Conservation (phyloP, 352 stramenopile species). For the Phytophthora meadii region DNA sequence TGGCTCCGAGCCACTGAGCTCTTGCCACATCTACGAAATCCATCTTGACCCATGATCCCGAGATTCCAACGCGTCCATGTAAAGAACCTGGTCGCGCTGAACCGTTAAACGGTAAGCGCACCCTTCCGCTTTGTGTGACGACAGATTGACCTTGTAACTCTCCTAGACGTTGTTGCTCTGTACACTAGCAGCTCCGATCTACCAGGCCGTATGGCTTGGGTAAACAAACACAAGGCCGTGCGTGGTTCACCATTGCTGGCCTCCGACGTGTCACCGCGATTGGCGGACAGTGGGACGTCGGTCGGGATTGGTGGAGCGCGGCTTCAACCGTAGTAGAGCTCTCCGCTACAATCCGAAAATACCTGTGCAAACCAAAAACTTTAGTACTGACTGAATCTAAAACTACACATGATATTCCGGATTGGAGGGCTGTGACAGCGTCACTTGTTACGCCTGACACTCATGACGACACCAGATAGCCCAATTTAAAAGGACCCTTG, state of each 20-base stretch:
- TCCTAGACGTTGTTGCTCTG: not conserved
- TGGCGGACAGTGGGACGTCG: slow-evolving; percentile 7
- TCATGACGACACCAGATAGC: slow-evolving; percentile 5
- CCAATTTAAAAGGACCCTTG: too few relatives aligned
- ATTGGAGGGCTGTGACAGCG: not conserved
- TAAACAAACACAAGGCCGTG: too few relatives aligned
- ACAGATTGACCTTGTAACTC: too few relatives aligned
- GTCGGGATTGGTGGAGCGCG: slow-evolving; percentile 3
- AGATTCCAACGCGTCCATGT: not conserved
- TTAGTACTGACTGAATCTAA: not conserved
- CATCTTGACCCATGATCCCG: not conserved
- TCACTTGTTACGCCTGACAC: slow-evolving; percentile 1
- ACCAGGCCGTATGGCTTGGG: too few relatives aligned
- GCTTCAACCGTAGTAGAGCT: too few relatives aligned
- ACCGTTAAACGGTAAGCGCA: not conserved
- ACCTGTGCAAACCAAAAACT: not conserved
- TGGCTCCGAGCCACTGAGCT: not conserved
- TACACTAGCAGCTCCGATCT: too few relatives aligned
- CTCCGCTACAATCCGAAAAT: not conserved
- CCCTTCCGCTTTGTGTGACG: not conserved
- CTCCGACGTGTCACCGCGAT: slow-evolving; percentile 7
- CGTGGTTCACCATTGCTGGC: not conserved
- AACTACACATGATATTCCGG: slow-evolving; percentile 4
- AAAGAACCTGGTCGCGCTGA: slow-evolving; percentile 2
- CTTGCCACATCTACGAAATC: not conserved